Conservation (phyloP, 1,284 basidiomycete genomes). For the Volvariella surrecta region DNA sequence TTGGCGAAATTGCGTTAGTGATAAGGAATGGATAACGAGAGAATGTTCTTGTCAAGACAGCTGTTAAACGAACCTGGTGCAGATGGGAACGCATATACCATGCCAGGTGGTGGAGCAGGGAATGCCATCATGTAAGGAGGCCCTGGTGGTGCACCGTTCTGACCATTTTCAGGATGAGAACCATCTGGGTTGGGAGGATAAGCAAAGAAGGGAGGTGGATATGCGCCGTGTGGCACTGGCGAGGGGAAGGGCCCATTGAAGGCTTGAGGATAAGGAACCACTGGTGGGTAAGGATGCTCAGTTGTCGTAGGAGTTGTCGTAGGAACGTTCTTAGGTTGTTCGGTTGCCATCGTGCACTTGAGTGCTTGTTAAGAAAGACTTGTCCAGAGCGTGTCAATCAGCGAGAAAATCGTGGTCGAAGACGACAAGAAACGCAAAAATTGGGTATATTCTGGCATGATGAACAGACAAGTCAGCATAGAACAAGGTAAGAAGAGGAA, state of each 20-base stretch:
- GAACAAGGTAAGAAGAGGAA: neutral
- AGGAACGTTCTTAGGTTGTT: slow-evolving; percentile 22
- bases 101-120: slow-evolving; percentile 41
- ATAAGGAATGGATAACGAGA: neutral
- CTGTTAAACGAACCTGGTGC: slow-evolving; percentile 31
- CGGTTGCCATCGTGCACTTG: slow-evolving; percentile 16
- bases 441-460: neutral
- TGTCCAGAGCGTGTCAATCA: neutral
- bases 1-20: slow-evolving; percentile 5
- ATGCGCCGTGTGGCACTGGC: slow-evolving; percentile 31
- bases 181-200: slow-evolving; percentile 37
- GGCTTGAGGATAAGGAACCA: slow-evolving; percentile 30
- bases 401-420: neutral
- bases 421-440: neutral
- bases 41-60: neutral
- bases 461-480: neutral
- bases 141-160: slow-evolving; percentile 34
- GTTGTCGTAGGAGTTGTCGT: slow-evolving; percentile 12
- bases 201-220: slow-evolving; percentile 36
- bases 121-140: slow-evolving; percentile 43
- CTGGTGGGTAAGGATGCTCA: slow-evolving; percentile 21
- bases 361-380: neutral
- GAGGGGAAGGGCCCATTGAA: slow-evolving; percentile 36
- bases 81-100: slow-evolving; percentile 53
- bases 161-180: slow-evolving; percentile 23